Conservation (phyloP, 129 eudicot genomes). For the Tagetes erecta region DNA sequence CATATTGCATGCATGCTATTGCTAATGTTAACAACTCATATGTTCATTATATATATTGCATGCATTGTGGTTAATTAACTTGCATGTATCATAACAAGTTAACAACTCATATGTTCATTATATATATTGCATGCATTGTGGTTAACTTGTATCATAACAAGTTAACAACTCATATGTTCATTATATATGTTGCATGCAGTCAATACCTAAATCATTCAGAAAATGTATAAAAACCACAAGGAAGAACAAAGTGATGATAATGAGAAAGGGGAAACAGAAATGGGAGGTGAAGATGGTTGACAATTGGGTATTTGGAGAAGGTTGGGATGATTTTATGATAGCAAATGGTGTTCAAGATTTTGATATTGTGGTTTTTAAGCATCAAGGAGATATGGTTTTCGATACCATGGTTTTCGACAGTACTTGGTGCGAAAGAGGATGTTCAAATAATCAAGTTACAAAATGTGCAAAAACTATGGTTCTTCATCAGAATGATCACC, state of each 20-base stretch:
- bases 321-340: constrained; percentile 32
- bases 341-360: constrained; percentile 28
- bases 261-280: constrained; percentile 14
- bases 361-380: constrained; percentile 36
- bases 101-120: no score
- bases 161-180: no score
- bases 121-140: no score
- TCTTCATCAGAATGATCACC: neutral
- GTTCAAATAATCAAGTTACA: neutral
- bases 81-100: no score
- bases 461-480: neutral
- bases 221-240: constrained; percentile 9
- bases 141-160: no score
- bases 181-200: constrained; percentile 14
- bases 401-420: constrained; percentile 28
- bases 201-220: constrained; percentile 20
- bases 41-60: no score
- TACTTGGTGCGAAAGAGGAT: constrained; percentile 24
- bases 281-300: constrained; percentile 31
- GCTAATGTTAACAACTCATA: no score
- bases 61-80: no score
- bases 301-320: constrained; percentile 27
- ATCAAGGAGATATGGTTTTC: constrained; percentile 26
- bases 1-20: no score
- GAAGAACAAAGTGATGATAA: neutral